Conservation (phyloP, 2,329 filamentous ascomycete genomes). For the Chrysoporthe cubensis region DNA sequence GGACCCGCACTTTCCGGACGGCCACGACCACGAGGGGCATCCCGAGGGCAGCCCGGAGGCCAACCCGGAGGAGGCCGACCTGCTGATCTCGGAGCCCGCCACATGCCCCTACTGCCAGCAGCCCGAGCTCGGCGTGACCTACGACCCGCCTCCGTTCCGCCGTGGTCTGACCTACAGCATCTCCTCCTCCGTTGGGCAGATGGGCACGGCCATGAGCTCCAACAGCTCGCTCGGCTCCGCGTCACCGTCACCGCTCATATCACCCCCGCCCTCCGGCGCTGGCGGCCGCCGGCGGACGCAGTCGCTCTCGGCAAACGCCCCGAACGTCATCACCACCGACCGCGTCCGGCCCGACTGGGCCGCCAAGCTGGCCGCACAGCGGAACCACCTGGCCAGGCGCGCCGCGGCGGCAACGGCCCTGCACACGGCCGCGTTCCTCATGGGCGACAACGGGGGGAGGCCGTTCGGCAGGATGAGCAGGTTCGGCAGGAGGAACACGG, state of each 20-base stretch:
- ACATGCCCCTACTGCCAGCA: constrained; percentile 95
- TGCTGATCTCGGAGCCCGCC: constrained; percentile 87
- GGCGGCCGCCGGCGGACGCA: constrained; percentile 52
- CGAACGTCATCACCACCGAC: constrained; percentile 90
- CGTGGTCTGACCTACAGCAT: constrained; percentile 75
- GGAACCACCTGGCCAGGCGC: constrained; percentile 81
- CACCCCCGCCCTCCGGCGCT: constrained; percentile 41
- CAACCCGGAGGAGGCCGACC: constrained; percentile 58
- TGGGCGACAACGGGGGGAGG: constrained; percentile 65
- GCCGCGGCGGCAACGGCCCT: constrained; percentile 92
- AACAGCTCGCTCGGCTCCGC: constrained; percentile 69
- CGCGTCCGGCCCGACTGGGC: constrained; percentile 93
- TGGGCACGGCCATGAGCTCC: constrained; percentile 81
- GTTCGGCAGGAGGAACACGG: constrained; percentile 60
- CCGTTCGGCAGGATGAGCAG: constrained; percentile 55
- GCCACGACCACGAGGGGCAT: constrained; percentile 55
- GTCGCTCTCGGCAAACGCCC: constrained; percentile 78
- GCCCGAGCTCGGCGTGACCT: constrained; percentile 95
- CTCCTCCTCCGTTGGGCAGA: constrained; percentile 50
- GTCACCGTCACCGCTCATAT: constrained; percentile 42
- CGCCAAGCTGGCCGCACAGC: constrained; percentile 81
- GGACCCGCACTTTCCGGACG: constrained; percentile 87
- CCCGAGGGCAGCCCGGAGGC: constrained; percentile 51
- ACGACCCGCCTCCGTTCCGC: constrained; percentile 85
- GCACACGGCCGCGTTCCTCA: constrained; percentile 92